Evolutionary conservation across 192 early-diverging fungal species (phyloP).

Genomic region (Backusella luteola): DNA sequence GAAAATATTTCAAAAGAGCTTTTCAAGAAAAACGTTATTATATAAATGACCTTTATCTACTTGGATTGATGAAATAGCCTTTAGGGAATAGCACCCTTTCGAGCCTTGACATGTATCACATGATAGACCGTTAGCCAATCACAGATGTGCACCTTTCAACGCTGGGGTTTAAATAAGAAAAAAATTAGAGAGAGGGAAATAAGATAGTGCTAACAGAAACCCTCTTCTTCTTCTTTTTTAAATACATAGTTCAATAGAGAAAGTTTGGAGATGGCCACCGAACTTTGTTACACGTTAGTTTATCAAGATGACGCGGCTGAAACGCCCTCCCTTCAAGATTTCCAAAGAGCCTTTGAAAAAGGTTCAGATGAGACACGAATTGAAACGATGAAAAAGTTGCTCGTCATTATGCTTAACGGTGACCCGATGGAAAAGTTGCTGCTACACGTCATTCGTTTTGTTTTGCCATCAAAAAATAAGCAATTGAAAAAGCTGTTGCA

Average conservation of each 20-base stretch:
- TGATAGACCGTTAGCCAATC: not conserved
- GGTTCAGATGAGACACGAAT: conserved; percentile 90
- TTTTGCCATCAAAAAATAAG: conserved; percentile 96
- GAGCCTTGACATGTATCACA: not conserved
- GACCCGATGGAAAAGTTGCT: conserved; percentile 86
- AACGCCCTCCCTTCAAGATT: conserved; percentile 68
- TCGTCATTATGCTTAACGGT: conserved; percentile 89
- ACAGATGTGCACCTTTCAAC: not conserved
- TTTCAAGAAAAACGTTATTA: no score
- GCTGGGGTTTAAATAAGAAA: not conserved
- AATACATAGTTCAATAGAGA: not conserved
- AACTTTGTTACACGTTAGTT: conserved; percentile 62
- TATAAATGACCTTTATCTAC: no score
- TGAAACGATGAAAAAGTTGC: conserved; percentile 92
- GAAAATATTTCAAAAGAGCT: no score
- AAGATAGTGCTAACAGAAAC: not conserved
- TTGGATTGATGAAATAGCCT: no score
- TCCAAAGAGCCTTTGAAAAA: conserved; percentile 81
- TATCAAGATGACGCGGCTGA: conserved; percentile 64
- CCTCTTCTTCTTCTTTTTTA: not conserved
- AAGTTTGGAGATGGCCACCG: conserved; percentile 27
- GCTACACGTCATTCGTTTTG: conserved; percentile 98
- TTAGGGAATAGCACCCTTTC: no score
- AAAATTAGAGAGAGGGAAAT: not conserved
- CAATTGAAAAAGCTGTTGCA: conserved; percentile 94